Evolutionary conservation across 805 yeast genomes (phyloP).

Genomic region (Blastobotrys attinorum): DNA sequence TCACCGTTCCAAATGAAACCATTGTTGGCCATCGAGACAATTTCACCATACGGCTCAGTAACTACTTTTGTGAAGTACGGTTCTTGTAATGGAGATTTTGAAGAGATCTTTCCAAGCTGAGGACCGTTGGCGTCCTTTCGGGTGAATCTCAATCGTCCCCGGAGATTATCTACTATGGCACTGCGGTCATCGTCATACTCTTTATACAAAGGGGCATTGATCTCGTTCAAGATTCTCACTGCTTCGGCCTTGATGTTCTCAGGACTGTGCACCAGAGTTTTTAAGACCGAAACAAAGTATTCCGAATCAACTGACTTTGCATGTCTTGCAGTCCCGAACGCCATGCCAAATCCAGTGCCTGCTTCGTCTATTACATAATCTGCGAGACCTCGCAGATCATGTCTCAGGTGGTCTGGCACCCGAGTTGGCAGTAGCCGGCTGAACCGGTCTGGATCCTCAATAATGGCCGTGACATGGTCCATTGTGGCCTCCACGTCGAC

Average conservation of each 20-base stretch:
- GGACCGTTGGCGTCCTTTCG: conserved; percentile 82
- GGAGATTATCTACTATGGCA: conserved; percentile 59
- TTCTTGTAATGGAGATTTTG: conserved; percentile 61
- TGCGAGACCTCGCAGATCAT: conserved; percentile 39
- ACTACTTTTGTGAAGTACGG: conserved; percentile 76
- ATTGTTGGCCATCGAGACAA: conserved; percentile 69
- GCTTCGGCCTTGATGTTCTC: conserved; percentile 35
- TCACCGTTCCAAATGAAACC: conserved; percentile 99
- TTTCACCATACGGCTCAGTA: conserved; percentile 34
- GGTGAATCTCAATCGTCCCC: conserved; percentile 66
- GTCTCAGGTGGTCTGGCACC: conserved; percentile 21
- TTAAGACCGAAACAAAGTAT: conserved; percentile 47
- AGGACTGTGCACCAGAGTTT: conserved; percentile 25
- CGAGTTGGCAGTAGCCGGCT: conserved; percentile 40
- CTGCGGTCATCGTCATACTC: conserved; percentile 67
- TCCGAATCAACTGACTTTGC: conserved; percentile 45
- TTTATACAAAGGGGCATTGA: conserved; percentile 64
- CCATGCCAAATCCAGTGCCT: conserved; percentile 30
- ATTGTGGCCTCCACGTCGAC: conserved; percentile 45
- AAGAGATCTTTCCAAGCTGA: conserved; percentile 52
- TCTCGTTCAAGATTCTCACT: conserved; percentile 56
- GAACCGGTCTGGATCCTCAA: conserved; percentile 12
- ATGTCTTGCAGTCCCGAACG: conserved; percentile 46
- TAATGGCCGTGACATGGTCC: conserved; percentile 20
- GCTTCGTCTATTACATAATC: conserved; percentile 34